These are phyloP conservation scores for Alternaria rosae DNA, from an alignment of 2,329 filamentous ascomycete genomes.

Conservation along the genomic window DNA sequence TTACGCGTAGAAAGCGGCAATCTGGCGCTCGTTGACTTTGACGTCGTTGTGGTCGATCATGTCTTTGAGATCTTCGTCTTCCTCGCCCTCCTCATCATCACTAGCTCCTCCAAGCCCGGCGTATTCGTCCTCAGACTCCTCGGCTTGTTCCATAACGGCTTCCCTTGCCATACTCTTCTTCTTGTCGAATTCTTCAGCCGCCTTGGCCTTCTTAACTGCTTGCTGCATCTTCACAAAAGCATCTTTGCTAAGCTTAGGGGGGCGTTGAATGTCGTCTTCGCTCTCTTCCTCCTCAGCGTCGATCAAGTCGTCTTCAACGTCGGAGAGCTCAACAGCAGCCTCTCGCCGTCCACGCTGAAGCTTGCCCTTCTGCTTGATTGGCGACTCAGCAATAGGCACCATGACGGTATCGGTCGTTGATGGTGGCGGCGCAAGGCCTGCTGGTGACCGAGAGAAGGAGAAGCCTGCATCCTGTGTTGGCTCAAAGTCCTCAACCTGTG, in stretches of 20 bases:
- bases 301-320: slow-evolving; percentile 54
- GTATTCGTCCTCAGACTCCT: slow-evolving; percentile 98
- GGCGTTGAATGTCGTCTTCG: slow-evolving; percentile 40
- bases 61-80: slow-evolving; percentile 76
- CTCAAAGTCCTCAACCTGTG: slow-evolving; percentile 74
- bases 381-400: slow-evolving; percentile 66
- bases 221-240: slow-evolving; percentile 78
- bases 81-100: slow-evolving; percentile 82
- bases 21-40: slow-evolving; percentile 77
- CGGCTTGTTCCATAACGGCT: slow-evolving; percentile 88
- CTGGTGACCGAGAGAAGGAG: slow-evolving; percentile 71
- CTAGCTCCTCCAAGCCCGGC: slow-evolving; percentile 89
- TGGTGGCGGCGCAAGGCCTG: slow-evolving; percentile 67
- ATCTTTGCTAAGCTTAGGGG: slow-evolving; percentile 51
- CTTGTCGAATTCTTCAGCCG: slow-evolving; percentile 70
- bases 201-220: slow-evolving; percentile 63
- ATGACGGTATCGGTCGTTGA: slow-evolving; percentile 77
- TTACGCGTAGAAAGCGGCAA: slow-evolving; percentile 90
- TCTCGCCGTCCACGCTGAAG: slow-evolving; percentile 57
- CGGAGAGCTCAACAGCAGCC: slow-evolving; percentile 51
- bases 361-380: slow-evolving; percentile 68
- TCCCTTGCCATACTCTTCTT: slow-evolving; percentile 87
- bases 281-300: slow-evolving; percentile 27
- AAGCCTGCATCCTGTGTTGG: slow-evolving; percentile 85
- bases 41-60: slow-evolving; percentile 88